These are phyloP conservation scores for Claviceps sp. DNA, from an alignment of 2,329 filamentous ascomycete genomes.

Conservation along the genomic window DNA sequence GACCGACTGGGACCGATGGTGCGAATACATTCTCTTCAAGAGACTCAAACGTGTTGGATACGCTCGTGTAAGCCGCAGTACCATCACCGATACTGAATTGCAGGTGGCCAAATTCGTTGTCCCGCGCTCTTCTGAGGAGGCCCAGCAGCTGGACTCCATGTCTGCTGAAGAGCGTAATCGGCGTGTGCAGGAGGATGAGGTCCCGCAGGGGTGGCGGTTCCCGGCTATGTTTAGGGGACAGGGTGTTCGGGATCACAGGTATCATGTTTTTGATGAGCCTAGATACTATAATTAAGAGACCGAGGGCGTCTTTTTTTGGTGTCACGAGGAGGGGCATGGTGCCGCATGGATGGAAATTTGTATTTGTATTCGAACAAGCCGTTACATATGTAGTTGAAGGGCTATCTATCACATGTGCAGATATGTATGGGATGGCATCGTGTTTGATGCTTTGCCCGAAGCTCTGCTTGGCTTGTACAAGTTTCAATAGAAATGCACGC, in stretches of 20 bases:
- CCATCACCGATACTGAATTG: conserved; percentile 93
- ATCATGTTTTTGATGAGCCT: conserved; percentile 92
- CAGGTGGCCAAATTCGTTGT: conserved; percentile 94
- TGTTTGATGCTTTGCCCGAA: too few species aligned
- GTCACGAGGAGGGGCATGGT: not conserved
- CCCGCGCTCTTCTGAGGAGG: conserved; percentile 47
- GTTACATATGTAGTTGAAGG: too few species aligned
- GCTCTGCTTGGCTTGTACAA: too few species aligned
- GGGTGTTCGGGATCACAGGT: conserved; percentile 77
- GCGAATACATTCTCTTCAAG: conserved; percentile 97
- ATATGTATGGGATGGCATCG: too few species aligned
- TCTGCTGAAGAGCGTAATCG: conserved; percentile 41
- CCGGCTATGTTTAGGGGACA: conserved; percentile 71
- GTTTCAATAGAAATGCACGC: too few species aligned
- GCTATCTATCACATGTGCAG: too few species aligned
- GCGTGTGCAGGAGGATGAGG: conserved; percentile 53
- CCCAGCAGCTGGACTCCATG: conserved; percentile 25
- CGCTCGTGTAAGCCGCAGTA: conserved; percentile 73
- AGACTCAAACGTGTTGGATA: conserved; percentile 75
- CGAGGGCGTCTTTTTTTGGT: not conserved
- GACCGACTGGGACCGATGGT: conserved; percentile 93
- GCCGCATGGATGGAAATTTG: too few species aligned
- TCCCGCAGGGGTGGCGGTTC: conserved; percentile 70
- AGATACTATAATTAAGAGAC: conserved; percentile 44
- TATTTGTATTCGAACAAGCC: too few species aligned